Evolutionary conservation across 2,329 filamentous ascomycete species (phyloP).

Genomic region (Paraphoma sp.): DNA sequence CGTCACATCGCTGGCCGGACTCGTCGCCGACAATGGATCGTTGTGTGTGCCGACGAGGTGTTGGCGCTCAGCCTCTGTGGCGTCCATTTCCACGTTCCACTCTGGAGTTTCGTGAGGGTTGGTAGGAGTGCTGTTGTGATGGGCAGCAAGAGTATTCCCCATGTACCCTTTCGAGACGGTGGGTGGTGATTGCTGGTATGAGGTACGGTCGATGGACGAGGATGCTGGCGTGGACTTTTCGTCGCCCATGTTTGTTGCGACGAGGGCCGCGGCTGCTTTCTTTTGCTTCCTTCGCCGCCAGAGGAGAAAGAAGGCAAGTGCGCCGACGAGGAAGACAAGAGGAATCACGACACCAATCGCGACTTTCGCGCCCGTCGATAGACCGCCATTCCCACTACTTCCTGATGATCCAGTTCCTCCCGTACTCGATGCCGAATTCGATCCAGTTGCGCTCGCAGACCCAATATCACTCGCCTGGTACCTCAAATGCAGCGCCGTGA

Average conservation of each 20-base stretch:
- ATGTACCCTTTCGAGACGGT: neutral
- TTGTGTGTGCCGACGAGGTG: slow-evolving; percentile 2
- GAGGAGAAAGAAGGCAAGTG: slow-evolving; percentile 18
- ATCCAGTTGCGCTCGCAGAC: slow-evolving; percentile 1
- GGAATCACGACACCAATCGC: slow-evolving; percentile 91
- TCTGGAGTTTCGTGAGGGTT: slow-evolving; percentile 21
- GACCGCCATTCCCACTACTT: slow-evolving; percentile 49
- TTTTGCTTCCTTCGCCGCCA: slow-evolving; percentile 21
- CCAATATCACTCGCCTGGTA: slow-evolving; percentile 19
- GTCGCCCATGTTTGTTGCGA: slow-evolving; percentile 2
- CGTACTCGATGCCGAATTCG: neutral
- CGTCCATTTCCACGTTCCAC: slow-evolving; percentile 32
- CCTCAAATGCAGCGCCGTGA: slow-evolving; percentile 23
- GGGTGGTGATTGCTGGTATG: neutral
- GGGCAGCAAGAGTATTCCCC: neutral
- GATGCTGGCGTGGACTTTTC: slow-evolving; percentile 5
- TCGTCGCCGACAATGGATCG: neutral
- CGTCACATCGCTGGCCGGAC: slow-evolving; percentile 1
- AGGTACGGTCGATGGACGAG: neutral
- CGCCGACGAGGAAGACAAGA: slow-evolving; percentile 72
- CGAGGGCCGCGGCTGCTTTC: slow-evolving; percentile 5
- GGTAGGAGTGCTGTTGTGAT: neutral
- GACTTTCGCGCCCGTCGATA: slow-evolving; percentile 72
- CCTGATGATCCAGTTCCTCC: neutral
- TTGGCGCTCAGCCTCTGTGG: slow-evolving; percentile 18